Evolutionary conservation across 2,329 filamentous ascomycete species (phyloP), one percentile per base, ranked within the genome.

Genomic region (Fusarium sp.): DNA sequence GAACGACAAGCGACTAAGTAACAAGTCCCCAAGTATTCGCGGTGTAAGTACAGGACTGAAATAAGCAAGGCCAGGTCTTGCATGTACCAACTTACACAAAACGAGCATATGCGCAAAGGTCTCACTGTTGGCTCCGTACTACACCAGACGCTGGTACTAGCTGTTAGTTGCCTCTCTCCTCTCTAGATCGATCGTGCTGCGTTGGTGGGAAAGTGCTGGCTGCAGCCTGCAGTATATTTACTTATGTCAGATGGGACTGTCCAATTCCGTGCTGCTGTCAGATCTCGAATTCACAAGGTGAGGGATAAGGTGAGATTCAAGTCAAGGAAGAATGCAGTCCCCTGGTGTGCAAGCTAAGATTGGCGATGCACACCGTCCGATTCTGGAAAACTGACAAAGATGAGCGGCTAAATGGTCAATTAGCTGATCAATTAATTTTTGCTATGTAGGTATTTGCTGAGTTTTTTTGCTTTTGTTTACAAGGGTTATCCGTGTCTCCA

Each of bases 291-390:
- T 41, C 32, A 37, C 38, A 26, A 71, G 68, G 55, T 71, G 59
- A 71, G 55, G 33, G 41, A 41, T 40, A 64, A 71, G 68, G 63
- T 71, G 69, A 71, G 64, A 60, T 55, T 59, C 33, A 67, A 49
- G 63, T 70, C 49, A 61, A 49, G 44, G 30, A 30, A 45, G 50
- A 58, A 65, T 59, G 58, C 50, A 42, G 30, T 54, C 46, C 46
- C 57, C 64, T 55, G 54, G 58, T 69, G 67, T 55, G 58, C 61
- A 58, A 49, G 58, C 27, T 59, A 71, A 66, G 66, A 62, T 64
- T 69, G 64, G 73, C 69, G 73, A 75, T 73, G 64, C 61, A 53
- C 35, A 53, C 35, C 56, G 54, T 55, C 54, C 63, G 61, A 62
- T 70, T 71, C 67, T 58, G 42, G 62, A 58, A 73, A 73, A 61